Evolutionary conservation across 2,329 filamentous ascomycete genomes (phyloP).

Genomic region (Botryotinia narcissicola): DNA sequence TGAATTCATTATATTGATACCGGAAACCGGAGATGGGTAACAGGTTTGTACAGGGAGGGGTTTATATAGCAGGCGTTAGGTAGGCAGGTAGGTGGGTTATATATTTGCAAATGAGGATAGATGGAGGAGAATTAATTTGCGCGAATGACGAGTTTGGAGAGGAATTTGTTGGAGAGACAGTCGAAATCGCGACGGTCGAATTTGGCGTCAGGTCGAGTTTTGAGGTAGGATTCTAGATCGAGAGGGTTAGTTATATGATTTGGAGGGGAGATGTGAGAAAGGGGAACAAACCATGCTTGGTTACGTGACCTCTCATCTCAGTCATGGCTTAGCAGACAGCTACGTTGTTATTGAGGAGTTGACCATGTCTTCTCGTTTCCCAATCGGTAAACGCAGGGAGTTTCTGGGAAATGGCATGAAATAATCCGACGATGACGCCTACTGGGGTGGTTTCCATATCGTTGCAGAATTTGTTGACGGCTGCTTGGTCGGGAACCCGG

Average conservation of each 20-base stretch:
- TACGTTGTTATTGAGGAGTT: slow-evolving; percentile 83
- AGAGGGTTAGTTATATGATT: slow-evolving; percentile 44
- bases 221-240: slow-evolving; percentile 75
- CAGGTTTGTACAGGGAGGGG: slow-evolving; percentile 33
- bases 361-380: slow-evolving; percentile 88
- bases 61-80: slow-evolving; percentile 32
- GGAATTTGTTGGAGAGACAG: slow-evolving; percentile 93
- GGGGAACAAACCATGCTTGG: slow-evolving; percentile 76
- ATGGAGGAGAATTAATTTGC: slow-evolving; percentile 64
- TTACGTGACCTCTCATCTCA: slow-evolving; percentile 87
- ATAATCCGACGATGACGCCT: slow-evolving; percentile 92
- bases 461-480: slow-evolving; percentile 89
- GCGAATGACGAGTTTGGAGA: slow-evolving; percentile 93
- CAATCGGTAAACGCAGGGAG: slow-evolving; percentile 89
- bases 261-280: background rate
- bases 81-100: background rate
- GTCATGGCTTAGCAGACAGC: slow-evolving; percentile 96
- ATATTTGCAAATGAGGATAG: slow-evolving; percentile 29
- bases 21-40: background rate
- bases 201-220: slow-evolving; percentile 69
- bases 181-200: slow-evolving; percentile 94
- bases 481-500: slow-evolving; percentile 77
- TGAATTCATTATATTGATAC: background rate
- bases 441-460: slow-evolving; percentile 97
- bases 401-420: slow-evolving; percentile 97